phyloP scores from a whole-genome alignment of 1,284 basidiomycete genomes.

The Polyporus tsugae region DNA sequence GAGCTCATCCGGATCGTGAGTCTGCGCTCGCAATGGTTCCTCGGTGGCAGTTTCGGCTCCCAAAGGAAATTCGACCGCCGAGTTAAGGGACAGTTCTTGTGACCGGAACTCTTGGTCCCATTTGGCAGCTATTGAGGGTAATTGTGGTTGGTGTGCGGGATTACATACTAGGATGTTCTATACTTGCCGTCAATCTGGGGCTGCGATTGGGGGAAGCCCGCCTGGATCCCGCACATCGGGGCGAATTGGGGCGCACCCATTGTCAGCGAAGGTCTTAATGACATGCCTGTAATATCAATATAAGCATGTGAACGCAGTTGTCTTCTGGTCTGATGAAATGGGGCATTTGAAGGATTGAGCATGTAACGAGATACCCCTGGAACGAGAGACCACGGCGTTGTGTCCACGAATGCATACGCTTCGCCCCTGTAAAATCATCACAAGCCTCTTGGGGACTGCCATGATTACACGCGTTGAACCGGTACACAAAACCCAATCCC shows the following conservation, averaged over 20 bases:
- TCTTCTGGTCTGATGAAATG: background rate
- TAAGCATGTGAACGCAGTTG: background rate
- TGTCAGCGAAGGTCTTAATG: slow-evolving; percentile 20
- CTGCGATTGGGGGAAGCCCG: slow-evolving; percentile 17
- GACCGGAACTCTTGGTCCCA: slow-evolving; percentile 74
- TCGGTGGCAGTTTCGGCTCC: slow-evolving; percentile 34
- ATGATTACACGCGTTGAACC: background rate
- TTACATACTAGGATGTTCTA: background rate
- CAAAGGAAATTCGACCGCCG: slow-evolving; percentile 27
- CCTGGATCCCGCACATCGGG: slow-evolving; percentile 24
- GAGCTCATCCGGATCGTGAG: slow-evolving; percentile 64
- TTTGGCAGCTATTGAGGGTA: slow-evolving; percentile 38
- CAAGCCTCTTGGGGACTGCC: no score
- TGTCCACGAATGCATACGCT: background rate
- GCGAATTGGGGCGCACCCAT: slow-evolving; percentile 21
- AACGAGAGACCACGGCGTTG: background rate
- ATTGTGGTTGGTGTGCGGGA: slow-evolving; percentile 3
- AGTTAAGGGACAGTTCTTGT: slow-evolving; percentile 52
- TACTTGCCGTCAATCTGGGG: slow-evolving; percentile 31
- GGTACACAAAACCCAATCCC: background rate
- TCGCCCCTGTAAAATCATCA: background rate
- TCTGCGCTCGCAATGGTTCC: slow-evolving; percentile 38
- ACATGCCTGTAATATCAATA: slow-evolving; percentile 17
- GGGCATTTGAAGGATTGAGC: background rate
- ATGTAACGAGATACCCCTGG: background rate